Evolutionary conservation across 441 rosid species (phyloP), one percentile per base, ranked within the genome.

Genomic region (Mallotus repandus): DNA sequence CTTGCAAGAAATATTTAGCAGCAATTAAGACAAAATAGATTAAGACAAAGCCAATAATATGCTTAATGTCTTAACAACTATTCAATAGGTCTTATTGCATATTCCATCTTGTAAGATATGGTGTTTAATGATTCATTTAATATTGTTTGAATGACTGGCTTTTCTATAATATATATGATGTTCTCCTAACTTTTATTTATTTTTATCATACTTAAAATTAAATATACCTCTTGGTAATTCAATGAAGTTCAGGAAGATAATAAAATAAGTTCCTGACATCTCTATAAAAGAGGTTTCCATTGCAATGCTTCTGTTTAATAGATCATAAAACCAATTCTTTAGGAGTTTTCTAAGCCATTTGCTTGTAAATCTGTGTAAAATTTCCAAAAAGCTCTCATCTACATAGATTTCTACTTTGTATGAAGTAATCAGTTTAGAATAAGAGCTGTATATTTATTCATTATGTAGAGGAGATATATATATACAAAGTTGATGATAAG

Each of bases 81-180:
- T n/a, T n/a, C 29, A 25, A 1, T 2, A 25, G 29, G 29, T 25
- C 29, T 25, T 2, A 25, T 25, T 86, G 80, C 91, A 89, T 35
- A 86, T 83, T 66, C 78, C 78, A 68, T 78, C 86, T 57, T 77
- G 84, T 66, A 87, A 91, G 98, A 94, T 90, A 48, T 35, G 46
- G 5, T 69, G 50, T 55, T 60, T 32, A 45, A 75, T 61, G 21
- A 63, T 55, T 71, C 50, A 50, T 73, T 62, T 0, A 7, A 15
- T 67, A 9, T 29, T 15, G 11, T 63, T 48, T 43, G 14, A 32
- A 0, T 12, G 35, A 49, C 43, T 67, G n/a, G 21, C 50, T 48
- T 25, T 1, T 68, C 29, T 54, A 12, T 54, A 9, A 9, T 32
- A 18, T n/a, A 18, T 68, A 6, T 68, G 49, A n/a, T 19, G 9